phyloP scores from a whole-genome alignment of 257 asterid genomes.

The Gentiana macrophylla region DNA sequence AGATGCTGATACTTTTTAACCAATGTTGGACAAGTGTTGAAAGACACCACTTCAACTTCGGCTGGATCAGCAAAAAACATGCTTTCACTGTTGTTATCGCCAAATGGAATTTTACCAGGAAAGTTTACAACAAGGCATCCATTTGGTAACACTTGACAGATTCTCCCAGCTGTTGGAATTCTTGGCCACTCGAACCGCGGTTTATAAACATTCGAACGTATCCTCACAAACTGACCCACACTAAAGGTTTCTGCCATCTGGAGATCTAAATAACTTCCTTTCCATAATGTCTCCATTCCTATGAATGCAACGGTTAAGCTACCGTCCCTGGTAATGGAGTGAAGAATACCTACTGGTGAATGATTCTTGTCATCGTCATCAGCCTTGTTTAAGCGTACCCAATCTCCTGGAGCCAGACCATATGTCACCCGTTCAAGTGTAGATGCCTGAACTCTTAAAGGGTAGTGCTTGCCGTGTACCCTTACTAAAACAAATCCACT shows the following conservation, averaged over 20 bases:
- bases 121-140: constrained; percentile 73
- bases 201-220: constrained; percentile 36
- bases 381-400: constrained; percentile 52
- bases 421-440: constrained; percentile 65
- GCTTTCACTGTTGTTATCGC: constrained; percentile 15
- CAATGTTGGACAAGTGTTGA: constrained; percentile 36
- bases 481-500: constrained; percentile 65
- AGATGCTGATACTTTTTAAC: constrained; percentile 71
- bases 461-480: constrained; percentile 70
- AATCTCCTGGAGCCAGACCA: constrained; percentile 75
- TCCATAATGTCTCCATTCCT: constrained; percentile 69
- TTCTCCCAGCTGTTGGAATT: constrained; percentile 57
- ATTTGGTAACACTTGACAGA: constrained; percentile 55
- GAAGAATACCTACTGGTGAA: constrained; percentile 65
- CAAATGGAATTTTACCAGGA: constrained; percentile 47
- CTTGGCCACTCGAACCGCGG: constrained; percentile 84
- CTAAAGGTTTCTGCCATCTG: constrained; percentile 73
- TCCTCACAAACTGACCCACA: constrained; percentile 62
- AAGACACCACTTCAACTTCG: constrained; percentile 64
- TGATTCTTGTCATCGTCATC: constrained; percentile 53
- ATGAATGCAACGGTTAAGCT: constrained; percentile 55
- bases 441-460: constrained; percentile 46
- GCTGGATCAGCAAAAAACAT: constrained; percentile 69
- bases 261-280: constrained; percentile 51
- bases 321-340: constrained; percentile 50